A percentile compares a stretch with the other conserved stretches of the same genome.
phyloP scores from a whole-genome alignment of 2,329 filamentous ascomycete species.

The Eutypa lata region DNA sequence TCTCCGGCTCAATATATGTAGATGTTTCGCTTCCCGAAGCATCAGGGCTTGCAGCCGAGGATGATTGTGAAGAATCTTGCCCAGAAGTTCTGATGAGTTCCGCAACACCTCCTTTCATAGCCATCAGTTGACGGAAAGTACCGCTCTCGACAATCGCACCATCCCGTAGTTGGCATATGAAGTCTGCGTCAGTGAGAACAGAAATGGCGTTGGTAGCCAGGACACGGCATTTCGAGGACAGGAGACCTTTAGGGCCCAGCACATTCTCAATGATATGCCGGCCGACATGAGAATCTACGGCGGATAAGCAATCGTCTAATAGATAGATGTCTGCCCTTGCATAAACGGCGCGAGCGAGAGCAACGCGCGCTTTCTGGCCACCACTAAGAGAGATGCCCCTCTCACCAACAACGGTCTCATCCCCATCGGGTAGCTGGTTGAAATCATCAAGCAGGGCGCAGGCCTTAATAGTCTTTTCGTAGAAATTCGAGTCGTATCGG shows the following conservation, averaged over 20 bases:
- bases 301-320: constrained; percentile 89
- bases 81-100: constrained; percentile 78
- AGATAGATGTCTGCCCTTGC: constrained; percentile 95
- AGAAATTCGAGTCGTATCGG: constrained; percentile 88
- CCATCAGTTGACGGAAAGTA: constrained; percentile 85
- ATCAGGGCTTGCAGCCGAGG: constrained; percentile 40
- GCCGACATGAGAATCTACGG: constrained; percentile 97
- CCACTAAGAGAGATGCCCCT: constrained; percentile 94
- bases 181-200: constrained; percentile 84
- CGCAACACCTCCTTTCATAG: constrained; percentile 87
- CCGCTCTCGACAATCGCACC: constrained; percentile 82
- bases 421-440: constrained; percentile 85
- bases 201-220: constrained; percentile 94
- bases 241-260: constrained; percentile 77
- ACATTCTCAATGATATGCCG: constrained; percentile 94
- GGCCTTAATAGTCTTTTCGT: constrained; percentile 86
- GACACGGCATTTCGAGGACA: constrained; percentile 83
- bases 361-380: constrained; percentile 92
- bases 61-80: constrained; percentile 46
- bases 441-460: constrained; percentile 93
- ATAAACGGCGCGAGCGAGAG: constrained; percentile 90
- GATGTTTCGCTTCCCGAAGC: constrained; percentile 53
- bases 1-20: constrained; percentile 52
- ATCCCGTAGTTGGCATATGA: constrained; percentile 80
- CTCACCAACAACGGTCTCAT: constrained; percentile 95